Evolutionary conservation across 164 flowering plant genomes (phyloP).

Genomic region (Umbellularia californica): DNA sequence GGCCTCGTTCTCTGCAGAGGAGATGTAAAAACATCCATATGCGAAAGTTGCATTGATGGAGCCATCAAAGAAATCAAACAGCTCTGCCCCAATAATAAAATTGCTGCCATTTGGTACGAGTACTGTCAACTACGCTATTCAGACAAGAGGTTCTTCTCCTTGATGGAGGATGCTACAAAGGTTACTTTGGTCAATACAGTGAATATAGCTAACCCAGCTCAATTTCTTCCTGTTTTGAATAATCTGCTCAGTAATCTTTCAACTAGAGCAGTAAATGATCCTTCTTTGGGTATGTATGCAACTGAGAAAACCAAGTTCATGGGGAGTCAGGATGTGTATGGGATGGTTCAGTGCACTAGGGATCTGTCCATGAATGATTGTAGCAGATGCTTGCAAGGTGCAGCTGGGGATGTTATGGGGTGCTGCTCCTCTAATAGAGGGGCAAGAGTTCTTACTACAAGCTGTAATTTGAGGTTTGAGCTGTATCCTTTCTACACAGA

Average conservation of each 20-base stretch:
- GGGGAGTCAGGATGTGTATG: conserved; percentile 11
- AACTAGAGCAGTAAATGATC: background rate
- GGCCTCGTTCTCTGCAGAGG: conserved; percentile 25
- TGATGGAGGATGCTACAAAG: no score
- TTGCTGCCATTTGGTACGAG: conserved; percentile 20
- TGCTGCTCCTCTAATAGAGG: conserved; percentile 15
- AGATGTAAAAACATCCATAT: conserved; percentile 9
- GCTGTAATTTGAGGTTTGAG: conserved; percentile 27
- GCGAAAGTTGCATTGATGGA: conserved; percentile 17
- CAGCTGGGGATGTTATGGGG: background rate
- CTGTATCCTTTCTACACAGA: conserved; percentile 9
- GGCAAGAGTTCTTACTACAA: conserved; percentile 14
- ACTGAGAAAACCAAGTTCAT: background rate
- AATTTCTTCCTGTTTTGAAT: background rate
- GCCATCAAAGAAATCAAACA: conserved; percentile 4
- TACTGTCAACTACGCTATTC: conserved; percentile 27
- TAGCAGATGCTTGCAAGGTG: conserved; percentile 14
- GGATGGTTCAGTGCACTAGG: conserved; percentile 35
- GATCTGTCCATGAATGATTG: conserved; percentile 25
- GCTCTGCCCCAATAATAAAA: conserved; percentile 18
- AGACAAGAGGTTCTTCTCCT: background rate
- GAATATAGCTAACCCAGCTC: background rate
- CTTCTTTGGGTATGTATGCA: background rate
- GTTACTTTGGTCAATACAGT: background rate
- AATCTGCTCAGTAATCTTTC: background rate